Evolutionary conservation across 148 eudicot genomes (phyloP).

Genomic region (Amaranthus hypochondriacus): DNA sequence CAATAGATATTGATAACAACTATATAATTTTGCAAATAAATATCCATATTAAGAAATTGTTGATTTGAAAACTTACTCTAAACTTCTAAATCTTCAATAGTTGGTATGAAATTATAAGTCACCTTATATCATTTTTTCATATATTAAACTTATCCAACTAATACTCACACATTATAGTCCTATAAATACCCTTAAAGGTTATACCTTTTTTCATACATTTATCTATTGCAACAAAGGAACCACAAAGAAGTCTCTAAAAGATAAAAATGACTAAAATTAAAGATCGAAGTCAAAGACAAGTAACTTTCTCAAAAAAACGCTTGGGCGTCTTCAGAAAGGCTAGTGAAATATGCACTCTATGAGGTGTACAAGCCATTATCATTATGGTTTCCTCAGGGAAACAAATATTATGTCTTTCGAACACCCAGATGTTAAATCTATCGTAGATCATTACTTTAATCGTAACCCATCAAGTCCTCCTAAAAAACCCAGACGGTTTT

Average conservation of each 20-base stretch:
- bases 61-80: conserved; percentile 30
- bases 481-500: conserved; percentile 21
- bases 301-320: conserved; percentile 27
- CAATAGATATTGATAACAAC: too few relatives aligned
- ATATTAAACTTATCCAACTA: conserved; percentile 9
- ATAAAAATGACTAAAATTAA: conserved; percentile 35
- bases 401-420: conserved; percentile 51
- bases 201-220: neutral
- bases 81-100: conserved; percentile 41
- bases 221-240: conserved; percentile 34
- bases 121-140: neutral
- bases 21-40: conserved; percentile 26
- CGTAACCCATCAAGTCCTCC: conserved; percentile 21
- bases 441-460: conserved; percentile 33
- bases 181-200: conserved; percentile 24
- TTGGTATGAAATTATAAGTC: conserved; percentile 12
- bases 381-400: conserved; percentile 46
- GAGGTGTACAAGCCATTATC: conserved; percentile 42
- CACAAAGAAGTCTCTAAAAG: conserved; percentile 49
- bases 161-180: neutral
- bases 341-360: conserved; percentile 49
- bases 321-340: conserved; percentile 55
- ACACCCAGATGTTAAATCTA: conserved; percentile 37
- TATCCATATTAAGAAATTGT: conserved; percentile 31
- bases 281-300: too few relatives aligned